phyloP scores from a whole-genome alignment of 1,284 basidiomycete genomes.

The Lentinus polychrous region DNA sequence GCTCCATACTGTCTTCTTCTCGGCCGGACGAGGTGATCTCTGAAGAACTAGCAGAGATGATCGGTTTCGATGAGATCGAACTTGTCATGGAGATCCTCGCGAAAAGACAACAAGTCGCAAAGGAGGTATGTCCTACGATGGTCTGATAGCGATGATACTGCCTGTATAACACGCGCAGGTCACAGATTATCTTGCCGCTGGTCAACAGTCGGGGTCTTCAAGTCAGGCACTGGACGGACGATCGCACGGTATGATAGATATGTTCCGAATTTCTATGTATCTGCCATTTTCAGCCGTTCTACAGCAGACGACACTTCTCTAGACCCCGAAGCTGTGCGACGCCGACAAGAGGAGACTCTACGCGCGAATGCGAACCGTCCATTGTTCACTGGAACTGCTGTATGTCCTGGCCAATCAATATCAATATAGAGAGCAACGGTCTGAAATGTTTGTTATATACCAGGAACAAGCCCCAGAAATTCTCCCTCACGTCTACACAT shows the following conservation, averaged over 20 bases:
- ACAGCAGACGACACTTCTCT: slow-evolving; percentile 22
- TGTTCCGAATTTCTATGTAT: no score
- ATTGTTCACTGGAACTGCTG: slow-evolving; percentile 53
- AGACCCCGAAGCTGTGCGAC: slow-evolving; percentile 49
- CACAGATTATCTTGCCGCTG: slow-evolving; percentile 1
- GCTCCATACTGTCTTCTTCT: slow-evolving; percentile 26
- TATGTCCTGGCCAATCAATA: slow-evolving; percentile 25
- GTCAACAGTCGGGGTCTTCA: neutral
- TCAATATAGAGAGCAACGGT: neutral
- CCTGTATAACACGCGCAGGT: neutral
- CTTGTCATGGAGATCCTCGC: slow-evolving; percentile 51
- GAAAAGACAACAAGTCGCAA: slow-evolving; percentile 32
- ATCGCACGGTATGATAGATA: no score
- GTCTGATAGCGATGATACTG: slow-evolving; percentile 6
- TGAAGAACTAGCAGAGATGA: slow-evolving; percentile 70
- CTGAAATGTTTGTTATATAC: slow-evolving; percentile 9
- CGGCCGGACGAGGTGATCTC: slow-evolving; percentile 68
- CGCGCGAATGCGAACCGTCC: slow-evolving; percentile 63
- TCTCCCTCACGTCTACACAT: slow-evolving; percentile 90
- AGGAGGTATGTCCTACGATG: slow-evolving; percentile 12
- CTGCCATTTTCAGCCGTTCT: no score
- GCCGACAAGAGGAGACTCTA: slow-evolving; percentile 61
- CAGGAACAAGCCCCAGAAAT: slow-evolving; percentile 52
- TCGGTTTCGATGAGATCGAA: slow-evolving; percentile 85
- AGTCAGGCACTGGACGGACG: neutral